phyloP scores from a whole-genome alignment of 2,329 filamentous ascomycete species.

The Neurospora sp. region DNA sequence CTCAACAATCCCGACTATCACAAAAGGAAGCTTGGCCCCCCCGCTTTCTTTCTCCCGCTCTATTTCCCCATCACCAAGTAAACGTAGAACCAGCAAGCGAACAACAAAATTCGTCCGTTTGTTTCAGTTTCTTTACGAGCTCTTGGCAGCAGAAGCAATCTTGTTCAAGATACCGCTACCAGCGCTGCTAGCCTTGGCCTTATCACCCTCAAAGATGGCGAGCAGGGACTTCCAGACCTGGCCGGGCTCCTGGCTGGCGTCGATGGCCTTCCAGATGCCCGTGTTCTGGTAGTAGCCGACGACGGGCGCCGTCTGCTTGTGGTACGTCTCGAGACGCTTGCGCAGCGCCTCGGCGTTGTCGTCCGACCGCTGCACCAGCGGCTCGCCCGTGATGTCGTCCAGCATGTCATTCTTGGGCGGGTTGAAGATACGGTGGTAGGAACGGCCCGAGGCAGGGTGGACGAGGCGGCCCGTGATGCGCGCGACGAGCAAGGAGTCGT shows the following conservation, averaged over 20 bases:
- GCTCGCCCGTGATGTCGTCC: conserved; percentile 94
- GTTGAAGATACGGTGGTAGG: conserved; percentile 99
- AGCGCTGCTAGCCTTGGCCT: conserved; percentile 32
- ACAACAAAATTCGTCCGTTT: background rate
- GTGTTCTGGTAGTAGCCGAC: conserved; percentile 96
- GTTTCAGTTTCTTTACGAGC: background rate
- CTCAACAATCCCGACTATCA: background rate
- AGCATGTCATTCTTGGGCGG: conserved; percentile 90
- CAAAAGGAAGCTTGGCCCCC: background rate
- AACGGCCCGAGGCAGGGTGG: conserved; percentile 90
- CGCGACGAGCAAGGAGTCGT: conserved; percentile 84
- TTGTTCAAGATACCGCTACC: conserved; percentile 33
- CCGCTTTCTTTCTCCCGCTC: background rate
- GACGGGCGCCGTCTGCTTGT: conserved; percentile 85
- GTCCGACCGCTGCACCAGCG: conserved; percentile 88
- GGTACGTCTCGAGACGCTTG: conserved; percentile 90
- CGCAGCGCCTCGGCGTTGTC: conserved; percentile 94
- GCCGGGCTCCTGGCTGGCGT: conserved; percentile 91
- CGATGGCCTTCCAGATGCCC: conserved; percentile 91
- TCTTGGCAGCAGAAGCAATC: conserved; percentile 16
- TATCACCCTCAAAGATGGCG: conserved; percentile 65
- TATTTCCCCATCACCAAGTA: background rate
- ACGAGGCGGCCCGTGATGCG: conserved; percentile 94
- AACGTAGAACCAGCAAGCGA: background rate
- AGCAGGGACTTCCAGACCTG: conserved; percentile 93